Evolutionary conservation across 345 rosid species (phyloP).

Genomic region (Brassica incana): DNA sequence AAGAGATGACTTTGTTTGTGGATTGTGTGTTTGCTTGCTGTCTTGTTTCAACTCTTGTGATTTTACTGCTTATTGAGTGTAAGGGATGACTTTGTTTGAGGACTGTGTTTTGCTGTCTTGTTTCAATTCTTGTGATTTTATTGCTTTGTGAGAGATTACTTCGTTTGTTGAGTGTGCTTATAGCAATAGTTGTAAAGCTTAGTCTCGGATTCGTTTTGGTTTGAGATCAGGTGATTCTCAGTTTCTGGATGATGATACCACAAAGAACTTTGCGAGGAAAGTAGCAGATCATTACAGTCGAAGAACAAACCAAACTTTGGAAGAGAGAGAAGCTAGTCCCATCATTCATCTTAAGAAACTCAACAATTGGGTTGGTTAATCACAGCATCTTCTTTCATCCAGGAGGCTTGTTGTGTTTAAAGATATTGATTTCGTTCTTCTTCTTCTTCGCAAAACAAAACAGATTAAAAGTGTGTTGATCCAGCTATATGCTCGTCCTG

Average conservation of each 20-base stretch:
- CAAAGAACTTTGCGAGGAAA: constrained; percentile 61
- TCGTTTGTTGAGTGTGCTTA: background rate
- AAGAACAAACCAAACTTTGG: constrained; percentile 94
- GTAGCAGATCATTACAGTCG: constrained; percentile 97
- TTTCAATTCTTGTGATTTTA: background rate
- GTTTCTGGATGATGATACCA: constrained; percentile 65
- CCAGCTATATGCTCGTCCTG: constrained; percentile 82
- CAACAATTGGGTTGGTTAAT: constrained; percentile 79
- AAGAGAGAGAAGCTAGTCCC: constrained; percentile 98
- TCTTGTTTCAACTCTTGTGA: background rate
- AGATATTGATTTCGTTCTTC: background rate
- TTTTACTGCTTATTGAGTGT: background rate
- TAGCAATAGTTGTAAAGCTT: constrained; percentile 12
- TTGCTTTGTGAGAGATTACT: background rate
- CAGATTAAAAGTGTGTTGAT: constrained; percentile 97
- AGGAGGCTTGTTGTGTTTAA: background rate
- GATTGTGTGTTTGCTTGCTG: background rate
- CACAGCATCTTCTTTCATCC: constrained; percentile 10
- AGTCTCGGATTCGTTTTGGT: constrained; percentile 13
- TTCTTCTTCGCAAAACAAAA: constrained; percentile 6
- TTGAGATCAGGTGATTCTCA: constrained; percentile 57
- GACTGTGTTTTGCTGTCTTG: background rate
- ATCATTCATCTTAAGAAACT: constrained; percentile 94
- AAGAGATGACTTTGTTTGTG: background rate
- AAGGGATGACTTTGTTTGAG: background rate